Evolutionary conservation across 768 basidiomycete species (phyloP), one percentile per base, ranked within the genome.

Genomic region (Termitomyces sp.): DNA sequence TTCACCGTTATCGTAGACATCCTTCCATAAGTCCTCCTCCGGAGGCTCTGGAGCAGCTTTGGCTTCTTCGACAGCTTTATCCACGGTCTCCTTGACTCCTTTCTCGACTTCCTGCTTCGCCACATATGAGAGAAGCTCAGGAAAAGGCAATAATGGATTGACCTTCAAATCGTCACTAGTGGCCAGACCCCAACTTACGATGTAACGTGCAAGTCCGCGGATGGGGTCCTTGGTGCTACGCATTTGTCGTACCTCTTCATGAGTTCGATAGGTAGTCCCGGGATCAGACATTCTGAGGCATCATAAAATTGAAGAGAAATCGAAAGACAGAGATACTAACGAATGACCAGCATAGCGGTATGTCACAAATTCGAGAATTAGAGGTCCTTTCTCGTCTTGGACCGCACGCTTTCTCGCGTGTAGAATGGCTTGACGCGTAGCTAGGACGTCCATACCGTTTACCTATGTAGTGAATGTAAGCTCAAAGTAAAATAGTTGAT

Each of bases 371-470:
- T 26, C 44, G 7, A 46, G 44, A 16, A 46, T 26, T 3, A 26
- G 22, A 26, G 44, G 24, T 7, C 43, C 43, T 24, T 44, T 44
- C 5, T 26, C 26, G 14, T 44, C 43, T 44, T 46, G 24, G 14
- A 46, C 14, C 6, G 12, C 82, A 94, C 95, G 98, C 56, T 94
- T 88, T 63, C 92, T 85, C 18, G 94, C 92, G 65, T 80, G 91
- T 69, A 87, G 77, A 61, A 91, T 87, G 36, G 94, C 94, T 61
- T 92, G 86, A 66, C 82, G 84, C 55, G 88, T 80, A 34, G 94
- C 94, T 66, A 98, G 88, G 73, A 98, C 92, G 72, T 98, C 96
- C 96, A 98, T 98, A 53, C 90, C 96, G 73, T 98, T 98, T 55
- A 57, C 56, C 56, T 56, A 16, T 50, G 14, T n/a, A 18, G 4